These are phyloP conservation scores for Apiotrichum domesticum DNA, from an alignment of 1,284 basidiomycete genomes.

Conservation along the genomic window DNA sequence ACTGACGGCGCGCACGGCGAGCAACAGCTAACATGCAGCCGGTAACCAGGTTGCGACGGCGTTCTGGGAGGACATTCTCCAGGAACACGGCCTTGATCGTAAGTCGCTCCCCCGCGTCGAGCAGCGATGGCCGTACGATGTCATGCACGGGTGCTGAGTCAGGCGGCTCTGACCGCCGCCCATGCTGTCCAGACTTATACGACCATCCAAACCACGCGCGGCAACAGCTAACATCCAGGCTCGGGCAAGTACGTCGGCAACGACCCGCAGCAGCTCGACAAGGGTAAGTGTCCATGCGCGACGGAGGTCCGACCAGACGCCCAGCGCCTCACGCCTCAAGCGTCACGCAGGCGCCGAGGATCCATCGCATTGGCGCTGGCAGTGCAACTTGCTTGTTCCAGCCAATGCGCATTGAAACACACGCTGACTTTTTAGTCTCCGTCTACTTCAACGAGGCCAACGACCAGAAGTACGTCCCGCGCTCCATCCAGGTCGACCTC, in stretches of 20 bases:
- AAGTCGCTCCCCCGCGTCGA: constrained; percentile 8
- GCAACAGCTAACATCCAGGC: constrained; percentile 11
- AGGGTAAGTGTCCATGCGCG: constrained; percentile 18
- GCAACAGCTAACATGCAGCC: constrained; percentile 17
- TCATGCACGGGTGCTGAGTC: too few species aligned
- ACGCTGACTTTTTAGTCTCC: constrained; percentile 21
- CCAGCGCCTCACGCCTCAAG: too few species aligned
- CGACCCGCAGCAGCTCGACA: constrained; percentile 37
- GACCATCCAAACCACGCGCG: too few species aligned
- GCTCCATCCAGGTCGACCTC: constrained; percentile 83
- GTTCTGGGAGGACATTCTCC: constrained; percentile 45
- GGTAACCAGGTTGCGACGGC: constrained; percentile 43
- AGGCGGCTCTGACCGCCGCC: too few species aligned
- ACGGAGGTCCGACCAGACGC: not conserved
- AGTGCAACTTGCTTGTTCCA: too few species aligned
- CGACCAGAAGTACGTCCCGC: constrained; percentile 66
- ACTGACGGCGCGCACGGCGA: not conserved
- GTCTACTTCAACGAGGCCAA: constrained; percentile 48
- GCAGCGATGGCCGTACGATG: too few species aligned
- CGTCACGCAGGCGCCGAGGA: too few species aligned
- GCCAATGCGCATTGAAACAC: too few species aligned
- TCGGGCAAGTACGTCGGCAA: constrained; percentile 40
- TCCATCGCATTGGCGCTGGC: too few species aligned
- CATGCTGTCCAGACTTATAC: too few species aligned
- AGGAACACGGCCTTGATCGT: constrained; percentile 42